phyloP scores from a whole-genome alignment of 140 eudicot species.

The Flaveria floridana region DNA sequence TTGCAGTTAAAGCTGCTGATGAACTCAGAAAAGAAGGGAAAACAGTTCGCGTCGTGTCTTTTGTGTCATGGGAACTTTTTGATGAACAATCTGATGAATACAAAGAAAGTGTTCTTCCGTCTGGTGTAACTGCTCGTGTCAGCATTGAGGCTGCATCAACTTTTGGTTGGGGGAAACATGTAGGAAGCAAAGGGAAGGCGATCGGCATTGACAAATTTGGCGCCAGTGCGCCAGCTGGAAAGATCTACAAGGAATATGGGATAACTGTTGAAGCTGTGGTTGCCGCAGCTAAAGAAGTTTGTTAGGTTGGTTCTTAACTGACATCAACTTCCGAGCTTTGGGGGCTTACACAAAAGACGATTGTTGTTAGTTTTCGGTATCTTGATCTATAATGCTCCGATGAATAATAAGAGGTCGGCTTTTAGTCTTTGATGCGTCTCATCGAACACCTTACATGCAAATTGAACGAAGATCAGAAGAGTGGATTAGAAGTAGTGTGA shows the following conservation, averaged over 20 bases:
- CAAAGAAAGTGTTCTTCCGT: slow-evolving; percentile 81
- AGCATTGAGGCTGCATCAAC: slow-evolving; percentile 90
- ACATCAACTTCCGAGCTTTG: too few relatives aligned
- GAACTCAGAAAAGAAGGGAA: slow-evolving; percentile 96
- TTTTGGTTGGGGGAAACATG: slow-evolving; percentile 74
- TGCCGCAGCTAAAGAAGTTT: slow-evolving; percentile 67
- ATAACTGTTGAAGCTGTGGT: slow-evolving; percentile 76
- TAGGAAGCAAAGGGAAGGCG: slow-evolving; percentile 75
- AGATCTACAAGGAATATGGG: slow-evolving; percentile 83
- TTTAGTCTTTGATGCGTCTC: slow-evolving; percentile 49
- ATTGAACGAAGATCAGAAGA: slow-evolving; percentile 41
- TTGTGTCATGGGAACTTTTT: slow-evolving; percentile 84
- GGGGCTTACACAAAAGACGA: too few relatives aligned
- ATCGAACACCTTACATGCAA: slow-evolving; percentile 45
- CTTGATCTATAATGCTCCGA: slow-evolving; percentile 32
- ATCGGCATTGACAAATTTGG: slow-evolving; percentile 86
- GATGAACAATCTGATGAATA: slow-evolving; percentile 74
- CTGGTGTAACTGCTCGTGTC: slow-evolving; percentile 77
- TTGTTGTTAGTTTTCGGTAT: slow-evolving; percentile 15
- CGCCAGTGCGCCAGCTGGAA: slow-evolving; percentile 91
- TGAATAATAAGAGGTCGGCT: slow-evolving; percentile 32
- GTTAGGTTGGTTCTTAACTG: slow-evolving; percentile 14
- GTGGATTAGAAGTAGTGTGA: slow-evolving; percentile 33
- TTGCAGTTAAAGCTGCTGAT: slow-evolving; percentile 85
- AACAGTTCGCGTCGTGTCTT: slow-evolving; percentile 78